A percentile compares a stretch with the other conserved stretches of the same genome.
Conservation (phyloP, 257 asterid species). For the Solanum commersonii region DNA sequence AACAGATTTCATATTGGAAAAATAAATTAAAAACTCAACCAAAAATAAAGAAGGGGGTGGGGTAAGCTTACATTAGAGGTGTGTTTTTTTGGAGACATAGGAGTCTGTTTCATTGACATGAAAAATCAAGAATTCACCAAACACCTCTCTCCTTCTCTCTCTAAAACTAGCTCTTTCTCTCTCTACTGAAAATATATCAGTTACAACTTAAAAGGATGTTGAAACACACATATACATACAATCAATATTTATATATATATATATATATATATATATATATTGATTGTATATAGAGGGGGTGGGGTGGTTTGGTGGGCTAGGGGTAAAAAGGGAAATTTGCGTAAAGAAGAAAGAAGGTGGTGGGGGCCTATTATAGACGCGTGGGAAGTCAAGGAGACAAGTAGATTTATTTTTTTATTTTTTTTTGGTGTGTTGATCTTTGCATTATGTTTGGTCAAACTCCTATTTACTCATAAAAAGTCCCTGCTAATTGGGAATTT, state of each 20-base stretch:
- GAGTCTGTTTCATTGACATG: slow-evolving; percentile 9
- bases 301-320: not conserved
- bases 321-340: not conserved
- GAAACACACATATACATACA: not conserved
- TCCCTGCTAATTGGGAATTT: not conserved
- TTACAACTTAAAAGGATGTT: not conserved
- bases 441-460: not conserved
- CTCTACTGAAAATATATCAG: not conserved
- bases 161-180: not conserved
- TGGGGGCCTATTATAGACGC: slow-evolving; percentile 1
- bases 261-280: too few relatives aligned
- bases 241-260: not conserved
- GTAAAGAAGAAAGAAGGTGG: not conserved
- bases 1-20: not conserved
- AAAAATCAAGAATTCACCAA: not conserved
- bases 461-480: not conserved
- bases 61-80: slow-evolving; percentile 18
- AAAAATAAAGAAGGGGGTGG: not conserved
- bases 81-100: slow-evolving; percentile 34
- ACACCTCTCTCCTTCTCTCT: not conserved
- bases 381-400: slow-evolving; percentile 4
- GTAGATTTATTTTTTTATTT: not conserved
- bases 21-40: not conserved
- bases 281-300: not conserved
- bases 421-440: not conserved